These are phyloP conservation scores for Fraxinus velutina DNA, from an alignment of 305 asterid species.

Conservation along the genomic window DNA sequence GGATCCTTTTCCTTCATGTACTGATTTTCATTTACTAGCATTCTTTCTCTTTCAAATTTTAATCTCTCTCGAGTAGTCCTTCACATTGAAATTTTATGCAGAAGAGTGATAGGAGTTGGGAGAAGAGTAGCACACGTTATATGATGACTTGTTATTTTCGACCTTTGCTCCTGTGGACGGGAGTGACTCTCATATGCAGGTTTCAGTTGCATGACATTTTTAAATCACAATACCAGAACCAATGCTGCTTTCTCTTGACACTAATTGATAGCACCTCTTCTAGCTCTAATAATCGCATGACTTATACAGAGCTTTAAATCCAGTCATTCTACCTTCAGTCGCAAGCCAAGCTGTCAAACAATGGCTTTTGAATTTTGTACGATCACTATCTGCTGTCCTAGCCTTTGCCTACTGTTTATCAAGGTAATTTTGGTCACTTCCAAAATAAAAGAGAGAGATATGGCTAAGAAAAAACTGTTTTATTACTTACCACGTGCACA, in stretches of 20 bases:
- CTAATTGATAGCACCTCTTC: neutral
- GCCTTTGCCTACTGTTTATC: conserved; percentile 83
- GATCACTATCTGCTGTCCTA: conserved; percentile 78
- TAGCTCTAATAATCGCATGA: neutral
- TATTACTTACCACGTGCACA: conserved; percentile 2
- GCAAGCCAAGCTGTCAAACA: conserved; percentile 73
- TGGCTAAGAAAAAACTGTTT: neutral
- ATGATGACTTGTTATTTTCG: conserved; percentile 66
- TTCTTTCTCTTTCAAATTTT: conserved; percentile 15
- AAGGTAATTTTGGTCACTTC: conserved; percentile 41
- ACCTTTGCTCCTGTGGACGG: conserved; percentile 78
- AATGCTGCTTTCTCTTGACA: conserved; percentile 22
- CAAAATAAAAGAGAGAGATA: neutral
- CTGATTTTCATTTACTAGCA: conserved; percentile 12
- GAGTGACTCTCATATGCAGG: conserved; percentile 85
- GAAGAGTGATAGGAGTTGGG: conserved; percentile 73
- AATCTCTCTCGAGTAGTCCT: neutral
- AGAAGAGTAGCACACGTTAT: conserved; percentile 58
- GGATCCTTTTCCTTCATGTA: conserved; percentile 64
- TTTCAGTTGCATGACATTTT: conserved; percentile 17
- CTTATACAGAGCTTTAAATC: conserved; percentile 71
- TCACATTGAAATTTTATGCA: conserved; percentile 29
- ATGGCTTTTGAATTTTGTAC: conserved; percentile 74
- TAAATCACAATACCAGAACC: neutral
- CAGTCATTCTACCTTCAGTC: conserved; percentile 68